These are phyloP conservation scores for Pseudozyma sp. DNA, from an alignment of 1,284 basidiomycete species.

Conservation along the genomic window DNA sequence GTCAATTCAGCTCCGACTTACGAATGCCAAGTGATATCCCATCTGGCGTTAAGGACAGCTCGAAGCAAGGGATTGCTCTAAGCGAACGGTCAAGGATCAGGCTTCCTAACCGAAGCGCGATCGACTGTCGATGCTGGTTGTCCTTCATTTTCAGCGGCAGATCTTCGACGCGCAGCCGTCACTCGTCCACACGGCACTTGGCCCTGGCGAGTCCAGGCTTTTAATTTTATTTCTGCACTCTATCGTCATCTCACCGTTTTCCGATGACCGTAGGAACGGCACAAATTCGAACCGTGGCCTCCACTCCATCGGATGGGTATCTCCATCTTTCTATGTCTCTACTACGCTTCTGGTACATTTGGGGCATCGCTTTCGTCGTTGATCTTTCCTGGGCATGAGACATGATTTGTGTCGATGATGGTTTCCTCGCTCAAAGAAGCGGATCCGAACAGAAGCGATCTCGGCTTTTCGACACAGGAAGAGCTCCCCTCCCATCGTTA, in stretches of 20 bases:
- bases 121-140: background rate
- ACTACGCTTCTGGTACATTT: too few species aligned
- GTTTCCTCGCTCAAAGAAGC: too few species aligned
- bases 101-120: background rate
- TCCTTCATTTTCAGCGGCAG: background rate
- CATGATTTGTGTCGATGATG: too few species aligned
- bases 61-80: too few species aligned
- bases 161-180: background rate
- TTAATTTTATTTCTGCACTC: constrained; percentile 11
- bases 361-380: too few species aligned
- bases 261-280: background rate
- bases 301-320: too few species aligned
- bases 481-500: too few species aligned
- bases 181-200: background rate
- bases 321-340: too few species aligned
- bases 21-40: constrained; percentile 7
- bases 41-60: too few species aligned
- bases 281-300: background rate
- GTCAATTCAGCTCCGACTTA: background rate
- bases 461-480: background rate
- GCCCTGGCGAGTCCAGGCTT: background rate
- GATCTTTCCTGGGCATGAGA: too few species aligned
- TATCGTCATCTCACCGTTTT: constrained; percentile 14
- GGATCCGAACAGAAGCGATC: background rate
- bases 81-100: too few species aligned